Base-by-base conservation (phyloP, 1,139 yeast genomes). In the Kodamaea fungicola region DNA sequence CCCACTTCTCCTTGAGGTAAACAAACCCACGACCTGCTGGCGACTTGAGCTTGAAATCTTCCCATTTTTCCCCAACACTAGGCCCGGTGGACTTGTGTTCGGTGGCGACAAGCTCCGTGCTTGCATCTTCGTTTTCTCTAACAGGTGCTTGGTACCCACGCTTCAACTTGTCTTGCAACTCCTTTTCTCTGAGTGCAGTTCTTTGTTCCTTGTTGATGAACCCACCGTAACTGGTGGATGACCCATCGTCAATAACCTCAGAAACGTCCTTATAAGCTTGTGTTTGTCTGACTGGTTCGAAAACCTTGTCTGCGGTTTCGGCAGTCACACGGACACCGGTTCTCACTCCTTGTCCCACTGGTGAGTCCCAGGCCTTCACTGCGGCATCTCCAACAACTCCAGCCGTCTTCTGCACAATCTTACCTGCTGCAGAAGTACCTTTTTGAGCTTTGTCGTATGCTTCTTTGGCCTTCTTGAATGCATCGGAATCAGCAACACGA, bases 341-440 rank as follows among this genome's bases (percentile, higher is more conserved):
- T 57, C 98, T 78, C 12, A 96, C 92, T 35, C 83, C 85, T 61
- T 83, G 82, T 46, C 96, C 92, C 33, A 92, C 86, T 25, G 92
- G 89, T 2, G 97, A 88, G 44, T 94, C 97, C 99, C 99, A 94
- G 1, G 97, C 97, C 45, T 83, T 83, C 32, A 77, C 74, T 3
- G 97, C 98, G 32, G 81, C 95, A 39, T 77, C 83, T 39, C 97
- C 98, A 23, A 92, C 88, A 26, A 83, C 94, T 53, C 85, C 88
- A n/a, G 97, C 97, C 2, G 97, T 92, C 64, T 86, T 86, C 51
- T 80, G 78, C 41, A 89, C 78, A 32, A 89, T 86, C 57, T 83
- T 78, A 3, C 95, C 90, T 7, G 96, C 87, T 30, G 89, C 89
- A 31, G 90, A 78, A 12, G 83, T 73, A 8, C 88, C 85, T 54